Evolutionary conservation across 148 eudicot genomes (phyloP).

Genomic region (Nepenthes gracilis): DNA sequence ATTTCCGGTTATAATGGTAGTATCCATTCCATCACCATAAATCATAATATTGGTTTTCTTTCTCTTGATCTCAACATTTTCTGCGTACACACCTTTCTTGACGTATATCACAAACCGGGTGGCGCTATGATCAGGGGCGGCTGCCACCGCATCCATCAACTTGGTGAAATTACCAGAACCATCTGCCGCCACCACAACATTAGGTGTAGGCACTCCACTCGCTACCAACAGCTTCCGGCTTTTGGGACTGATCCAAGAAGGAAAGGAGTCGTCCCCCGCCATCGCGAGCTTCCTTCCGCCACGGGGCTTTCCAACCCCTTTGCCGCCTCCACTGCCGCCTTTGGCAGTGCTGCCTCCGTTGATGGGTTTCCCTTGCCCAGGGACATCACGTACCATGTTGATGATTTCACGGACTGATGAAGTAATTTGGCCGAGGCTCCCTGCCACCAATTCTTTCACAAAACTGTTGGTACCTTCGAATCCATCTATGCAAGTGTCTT

Average conservation of each 20-base stretch:
- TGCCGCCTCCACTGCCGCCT: slow-evolving; percentile 1
- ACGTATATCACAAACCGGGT: slow-evolving; percentile 48
- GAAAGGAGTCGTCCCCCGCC: slow-evolving; percentile 16
- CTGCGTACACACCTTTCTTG: slow-evolving; percentile 70
- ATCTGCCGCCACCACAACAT: slow-evolving; percentile 58
- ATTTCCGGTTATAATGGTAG: slow-evolving; percentile 53
- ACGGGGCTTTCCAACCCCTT: slow-evolving; percentile 3
- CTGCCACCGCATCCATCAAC: slow-evolving; percentile 45
- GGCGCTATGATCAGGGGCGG: slow-evolving; percentile 33
- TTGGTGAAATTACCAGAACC: slow-evolving; percentile 54
- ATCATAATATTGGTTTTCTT: slow-evolving; percentile 66
- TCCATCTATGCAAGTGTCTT: slow-evolving; percentile 78
- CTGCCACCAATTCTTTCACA: slow-evolving; percentile 35
- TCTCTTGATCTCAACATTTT: slow-evolving; percentile 55
- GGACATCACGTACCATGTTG: slow-evolving; percentile 28
- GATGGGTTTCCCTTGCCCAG: slow-evolving; percentile 4
- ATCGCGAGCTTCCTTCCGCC: slow-evolving; percentile 17
- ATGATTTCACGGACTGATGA: slow-evolving; percentile 43
- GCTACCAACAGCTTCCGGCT: slow-evolving; percentile 53
- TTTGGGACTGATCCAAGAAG: slow-evolving; percentile 41
- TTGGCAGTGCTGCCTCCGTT: not conserved
- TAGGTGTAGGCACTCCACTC: slow-evolving; percentile 12
- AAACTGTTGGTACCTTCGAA: slow-evolving; percentile 54
- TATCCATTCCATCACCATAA: slow-evolving; percentile 82
- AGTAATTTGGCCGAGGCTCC: slow-evolving; percentile 42